Percentiles rank a stretch among this genome's conserved stretches.
Evolutionary conservation across 2,329 filamentous ascomycete species (phyloP).

Genomic region (Talaromyces atroroseus): DNA sequence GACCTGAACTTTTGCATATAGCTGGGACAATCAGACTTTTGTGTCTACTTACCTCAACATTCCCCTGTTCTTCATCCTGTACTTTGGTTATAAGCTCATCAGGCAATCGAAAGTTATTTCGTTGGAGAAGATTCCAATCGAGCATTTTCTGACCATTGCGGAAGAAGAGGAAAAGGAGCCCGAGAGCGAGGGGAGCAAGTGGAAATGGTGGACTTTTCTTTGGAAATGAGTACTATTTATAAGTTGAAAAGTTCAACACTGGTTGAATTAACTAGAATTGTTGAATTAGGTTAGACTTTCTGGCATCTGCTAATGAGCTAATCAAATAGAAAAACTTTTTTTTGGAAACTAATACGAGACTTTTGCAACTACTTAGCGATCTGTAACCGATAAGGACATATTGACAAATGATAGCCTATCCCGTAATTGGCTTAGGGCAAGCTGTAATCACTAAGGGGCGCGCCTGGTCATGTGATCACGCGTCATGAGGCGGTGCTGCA

Average conservation of each 20-base stretch:
- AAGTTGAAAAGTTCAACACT: no score
- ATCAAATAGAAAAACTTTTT: no score
- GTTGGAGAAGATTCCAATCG: slow-evolving; percentile 49
- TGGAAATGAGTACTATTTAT: neutral
- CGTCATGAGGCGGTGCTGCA: slow-evolving; percentile 19
- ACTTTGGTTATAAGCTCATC: slow-evolving; percentile 46
- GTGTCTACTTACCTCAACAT: slow-evolving; percentile 54
- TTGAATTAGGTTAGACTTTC: no score
- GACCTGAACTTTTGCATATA: slow-evolving; percentile 19
- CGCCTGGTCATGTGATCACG: slow-evolving; percentile 32
- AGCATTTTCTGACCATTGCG: slow-evolving; percentile 47
- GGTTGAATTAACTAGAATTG: no score
- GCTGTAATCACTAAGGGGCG: no score
- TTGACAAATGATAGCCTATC: no score
- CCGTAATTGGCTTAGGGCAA: neutral
- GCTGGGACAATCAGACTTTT: slow-evolving; percentile 10
- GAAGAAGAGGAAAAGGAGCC: neutral
- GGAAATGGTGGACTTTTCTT: neutral
- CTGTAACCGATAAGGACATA: no score
- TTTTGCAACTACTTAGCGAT: no score
- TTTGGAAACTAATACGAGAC: no score
- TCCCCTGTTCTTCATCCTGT: slow-evolving; percentile 54
- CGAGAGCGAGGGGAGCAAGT: neutral
- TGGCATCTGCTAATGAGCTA: no score
- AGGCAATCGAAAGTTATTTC: slow-evolving; percentile 46